phyloP scores from a whole-genome alignment of 2,329 filamentous ascomycete genomes.

The Colletotrichum karsti region DNA sequence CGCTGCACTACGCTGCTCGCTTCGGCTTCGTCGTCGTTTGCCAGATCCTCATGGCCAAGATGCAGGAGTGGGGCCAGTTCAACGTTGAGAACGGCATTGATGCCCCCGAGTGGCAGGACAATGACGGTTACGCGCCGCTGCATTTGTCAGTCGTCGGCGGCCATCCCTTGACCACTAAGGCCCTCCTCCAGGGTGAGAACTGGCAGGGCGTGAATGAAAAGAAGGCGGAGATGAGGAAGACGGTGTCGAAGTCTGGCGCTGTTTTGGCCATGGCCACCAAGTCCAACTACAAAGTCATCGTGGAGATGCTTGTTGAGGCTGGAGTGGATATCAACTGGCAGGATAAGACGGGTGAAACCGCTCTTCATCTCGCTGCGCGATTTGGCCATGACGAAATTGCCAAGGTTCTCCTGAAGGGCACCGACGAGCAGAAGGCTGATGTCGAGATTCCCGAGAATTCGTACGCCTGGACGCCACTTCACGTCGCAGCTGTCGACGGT shows the following conservation, averaged over 20 bases:
- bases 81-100: constrained; percentile 88
- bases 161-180: constrained; percentile 85
- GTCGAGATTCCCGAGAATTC: constrained; percentile 82
- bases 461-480: constrained; percentile 95
- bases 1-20: constrained; percentile 93
- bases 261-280: constrained; percentile 89
- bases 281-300: constrained; percentile 84
- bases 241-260: constrained; percentile 84
- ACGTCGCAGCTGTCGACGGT: constrained; percentile 91
- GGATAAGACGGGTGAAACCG: constrained; percentile 89
- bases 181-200: constrained; percentile 81
- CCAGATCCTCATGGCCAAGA: constrained; percentile 84
- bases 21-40: constrained; percentile 95
- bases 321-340: constrained; percentile 94
- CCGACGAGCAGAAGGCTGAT: constrained; percentile 75
- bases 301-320: constrained; percentile 86
- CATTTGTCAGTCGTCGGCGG: constrained; percentile 93
- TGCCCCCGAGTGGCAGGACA: constrained; percentile 87
- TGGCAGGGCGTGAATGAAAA: constrained; percentile 72
- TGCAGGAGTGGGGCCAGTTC: constrained; percentile 91
- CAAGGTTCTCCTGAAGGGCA: constrained; percentile 76
- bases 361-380: constrained; percentile 89
- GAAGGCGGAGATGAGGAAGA: constrained; percentile 71
- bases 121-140: constrained; percentile 88
- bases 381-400: constrained; percentile 88